Conservation (phyloP, 192 early-diverging fungal genomes). For the Pilobolus umbonatus region DNA sequence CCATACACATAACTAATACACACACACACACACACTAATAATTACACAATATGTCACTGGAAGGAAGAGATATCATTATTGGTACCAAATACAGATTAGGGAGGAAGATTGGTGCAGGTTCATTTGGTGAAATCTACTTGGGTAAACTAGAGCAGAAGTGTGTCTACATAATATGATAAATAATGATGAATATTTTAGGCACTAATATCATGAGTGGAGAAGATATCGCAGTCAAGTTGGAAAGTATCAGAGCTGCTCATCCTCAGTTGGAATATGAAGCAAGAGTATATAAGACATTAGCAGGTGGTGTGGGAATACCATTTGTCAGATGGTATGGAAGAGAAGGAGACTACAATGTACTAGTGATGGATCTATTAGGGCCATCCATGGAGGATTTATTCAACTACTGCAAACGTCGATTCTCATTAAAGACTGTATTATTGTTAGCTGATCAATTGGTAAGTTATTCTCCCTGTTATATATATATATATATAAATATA, state of each 20-base stretch:
- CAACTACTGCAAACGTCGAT: slow-evolving; percentile 88
- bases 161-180: too few species aligned
- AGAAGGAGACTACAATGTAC: slow-evolving; percentile 76
- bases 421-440: slow-evolving; percentile 82
- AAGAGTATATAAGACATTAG: slow-evolving; percentile 90
- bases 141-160: slow-evolving; percentile 55
- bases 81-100: slow-evolving; percentile 93
- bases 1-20: background rate
- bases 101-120: slow-evolving; percentile 93
- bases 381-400: slow-evolving; percentile 87
- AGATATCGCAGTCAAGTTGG: slow-evolving; percentile 97
- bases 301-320: slow-evolving; percentile 89
- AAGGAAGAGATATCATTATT: slow-evolving; percentile 64
- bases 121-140: slow-evolving; percentile 97
- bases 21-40: too few species aligned
- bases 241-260: slow-evolving; percentile 89
- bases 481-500: background rate
- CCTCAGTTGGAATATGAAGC: slow-evolving; percentile 98
- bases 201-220: slow-evolving; percentile 87
- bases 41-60: slow-evolving; percentile 14
- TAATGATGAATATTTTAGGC: slow-evolving; percentile 54
- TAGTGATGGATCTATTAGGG: slow-evolving; percentile 87
- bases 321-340: slow-evolving; percentile 83
- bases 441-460: slow-evolving; percentile 86
- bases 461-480: slow-evolving; percentile 21